A percentile compares a stretch with the other conserved stretches of the same genome.
Conservation (phyloP, 164 flowering plant species). For the Aristolochia fimbriata region DNA sequence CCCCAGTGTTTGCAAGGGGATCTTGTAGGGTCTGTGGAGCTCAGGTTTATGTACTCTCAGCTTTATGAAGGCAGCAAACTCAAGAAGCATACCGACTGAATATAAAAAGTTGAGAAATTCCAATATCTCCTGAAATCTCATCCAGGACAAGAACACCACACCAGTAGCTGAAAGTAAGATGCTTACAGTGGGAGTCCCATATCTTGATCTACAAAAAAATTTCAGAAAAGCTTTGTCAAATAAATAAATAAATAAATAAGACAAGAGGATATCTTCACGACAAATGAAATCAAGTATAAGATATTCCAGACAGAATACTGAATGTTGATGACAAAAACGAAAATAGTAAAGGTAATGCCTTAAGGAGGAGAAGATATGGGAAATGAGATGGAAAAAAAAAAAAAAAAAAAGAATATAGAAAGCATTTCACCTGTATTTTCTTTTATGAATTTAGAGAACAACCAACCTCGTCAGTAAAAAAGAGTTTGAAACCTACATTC, state of each 20-base stretch:
- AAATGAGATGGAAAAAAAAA: no score
- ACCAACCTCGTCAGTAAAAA: no score
- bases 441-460: no score
- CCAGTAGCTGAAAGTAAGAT: constrained; percentile 85
- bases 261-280: not conserved
- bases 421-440: no score
- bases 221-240: not conserved
- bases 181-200: constrained; percentile 84
- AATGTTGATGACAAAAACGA: no score
- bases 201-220: constrained; percentile 51
- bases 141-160: constrained; percentile 82
- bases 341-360: no score
- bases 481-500: no score
- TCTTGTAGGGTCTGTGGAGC: constrained; percentile 70
- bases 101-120: constrained; percentile 83
- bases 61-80: constrained; percentile 80
- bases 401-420: no score
- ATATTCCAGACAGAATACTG: no score
- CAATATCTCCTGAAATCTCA: constrained; percentile 85
- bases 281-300: not conserved
- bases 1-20: constrained; percentile 62
- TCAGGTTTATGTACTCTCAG: constrained; percentile 72
- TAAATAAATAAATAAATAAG: no score
- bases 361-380: no score
- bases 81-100: constrained; percentile 80